These are phyloP conservation scores for Suillus fuscotomentosus DNA, from an alignment of 768 basidiomycete species.

Conservation along the genomic window DNA sequence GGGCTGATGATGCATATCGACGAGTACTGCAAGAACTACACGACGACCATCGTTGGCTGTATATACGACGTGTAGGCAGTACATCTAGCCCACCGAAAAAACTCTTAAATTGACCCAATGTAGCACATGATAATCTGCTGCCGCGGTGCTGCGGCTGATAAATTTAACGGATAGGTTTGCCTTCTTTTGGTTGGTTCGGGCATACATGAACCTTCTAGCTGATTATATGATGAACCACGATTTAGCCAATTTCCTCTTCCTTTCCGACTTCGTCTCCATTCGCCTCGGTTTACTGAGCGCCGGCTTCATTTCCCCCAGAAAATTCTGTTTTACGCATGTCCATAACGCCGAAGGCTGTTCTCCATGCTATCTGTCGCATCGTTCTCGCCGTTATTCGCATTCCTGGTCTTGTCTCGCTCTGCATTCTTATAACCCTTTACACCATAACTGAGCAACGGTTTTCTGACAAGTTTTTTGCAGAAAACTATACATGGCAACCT, in stretches of 20 bases:
- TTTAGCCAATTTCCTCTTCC: not conserved
- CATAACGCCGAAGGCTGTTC: not conserved
- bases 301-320: not conserved
- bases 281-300: not conserved
- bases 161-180: not conserved
- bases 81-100: too few relatives aligned
- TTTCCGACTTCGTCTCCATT: not conserved
- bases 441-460: not conserved
- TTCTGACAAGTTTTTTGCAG: constrained; percentile 1
- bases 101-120: too few relatives aligned
- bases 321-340: not conserved
- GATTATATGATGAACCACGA: not conserved
- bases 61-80: too few relatives aligned
- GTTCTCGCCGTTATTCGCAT: not conserved
- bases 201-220: not conserved
- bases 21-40: too few relatives aligned
- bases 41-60: too few relatives aligned
- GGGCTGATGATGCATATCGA: too few relatives aligned
- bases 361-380: not conserved
- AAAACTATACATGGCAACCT: constrained; percentile 1
- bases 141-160: not conserved
- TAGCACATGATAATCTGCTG: too few relatives aligned
- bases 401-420: constrained; percentile 7
- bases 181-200: not conserved
- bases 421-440: not conserved